Conservation (phyloP, 345 rosid genomes). For the Eutrema yunnanense region DNA sequence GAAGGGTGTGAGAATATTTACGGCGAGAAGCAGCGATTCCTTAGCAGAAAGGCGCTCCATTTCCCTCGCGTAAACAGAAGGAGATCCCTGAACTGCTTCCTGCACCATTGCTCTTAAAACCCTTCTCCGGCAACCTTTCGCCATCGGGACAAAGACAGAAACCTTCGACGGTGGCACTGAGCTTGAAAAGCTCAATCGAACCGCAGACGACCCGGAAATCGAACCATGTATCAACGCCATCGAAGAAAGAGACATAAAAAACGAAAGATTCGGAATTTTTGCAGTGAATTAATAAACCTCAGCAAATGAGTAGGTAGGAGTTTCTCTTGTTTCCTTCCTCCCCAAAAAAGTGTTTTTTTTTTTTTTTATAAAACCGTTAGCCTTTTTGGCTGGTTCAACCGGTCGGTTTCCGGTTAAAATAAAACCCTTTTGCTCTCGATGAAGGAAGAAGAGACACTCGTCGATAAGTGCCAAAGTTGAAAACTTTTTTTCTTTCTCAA, state of each 20-base stretch:
- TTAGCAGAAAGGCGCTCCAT: constrained; percentile 99
- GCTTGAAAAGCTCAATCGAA: constrained; percentile 21
- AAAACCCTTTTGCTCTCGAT: background rate
- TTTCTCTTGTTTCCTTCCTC: background rate
- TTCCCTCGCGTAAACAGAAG: constrained; percentile 78
- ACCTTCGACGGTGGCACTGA: constrained; percentile 19
- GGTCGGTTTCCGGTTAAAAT: constrained; percentile 4
- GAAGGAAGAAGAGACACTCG: background rate
- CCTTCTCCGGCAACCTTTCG: constrained; percentile 14
- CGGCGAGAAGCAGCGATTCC: constrained; percentile 91
- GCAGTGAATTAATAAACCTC: background rate
- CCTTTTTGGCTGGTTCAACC: background rate
- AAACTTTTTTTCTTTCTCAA: background rate
- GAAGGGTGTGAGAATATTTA: constrained; percentile 28
- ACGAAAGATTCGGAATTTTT: background rate
- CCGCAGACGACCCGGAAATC: constrained; percentile 23
- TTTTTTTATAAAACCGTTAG: background rate
- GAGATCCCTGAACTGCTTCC: constrained; percentile 63
- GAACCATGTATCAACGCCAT: constrained; percentile 44
- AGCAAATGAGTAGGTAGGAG: background rate
- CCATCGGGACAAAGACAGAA: constrained; percentile 16
- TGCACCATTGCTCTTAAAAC: constrained; percentile 54
- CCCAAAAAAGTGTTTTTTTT: background rate
- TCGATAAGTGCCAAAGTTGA: constrained; percentile 15
- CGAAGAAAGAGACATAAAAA: background rate